Evolutionary conservation across 2,329 filamentous ascomycete genomes (phyloP).

Genomic region (Rhexocercosporidium sp.): DNA sequence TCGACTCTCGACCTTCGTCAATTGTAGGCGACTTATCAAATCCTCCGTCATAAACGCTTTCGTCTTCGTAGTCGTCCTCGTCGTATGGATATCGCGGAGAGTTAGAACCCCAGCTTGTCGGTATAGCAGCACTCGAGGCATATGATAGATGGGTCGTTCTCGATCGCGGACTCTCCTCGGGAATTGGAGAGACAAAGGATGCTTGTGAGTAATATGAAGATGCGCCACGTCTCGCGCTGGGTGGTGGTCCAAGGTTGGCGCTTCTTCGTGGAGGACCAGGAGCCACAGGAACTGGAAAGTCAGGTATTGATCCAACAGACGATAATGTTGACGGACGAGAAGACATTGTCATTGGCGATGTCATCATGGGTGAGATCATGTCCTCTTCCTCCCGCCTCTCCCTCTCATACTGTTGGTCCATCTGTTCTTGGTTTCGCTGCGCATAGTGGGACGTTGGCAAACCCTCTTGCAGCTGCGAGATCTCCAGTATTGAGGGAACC

Average conservation of each 20-base stretch:
- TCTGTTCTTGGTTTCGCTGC: slow-evolving; percentile 42
- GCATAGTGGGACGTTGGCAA: slow-evolving; percentile 58
- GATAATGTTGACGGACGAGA: slow-evolving; percentile 60
- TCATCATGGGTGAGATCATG: slow-evolving; percentile 44
- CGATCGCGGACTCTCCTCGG: slow-evolving; percentile 66
- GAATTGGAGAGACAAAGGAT: slow-evolving; percentile 76
- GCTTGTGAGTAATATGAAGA: slow-evolving; percentile 69
- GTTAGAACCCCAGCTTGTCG: slow-evolving; percentile 65
- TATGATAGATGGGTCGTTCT: slow-evolving; percentile 66
- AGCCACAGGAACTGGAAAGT: slow-evolving; percentile 45
- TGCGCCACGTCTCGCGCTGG: slow-evolving; percentile 62
- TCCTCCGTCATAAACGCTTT: slow-evolving; percentile 23
- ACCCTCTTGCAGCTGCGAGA: slow-evolving; percentile 59
- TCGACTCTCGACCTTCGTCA: slow-evolving; percentile 38
- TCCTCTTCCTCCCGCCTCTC: slow-evolving; percentile 30
- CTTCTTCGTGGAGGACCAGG: slow-evolving; percentile 49
- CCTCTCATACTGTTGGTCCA: slow-evolving; percentile 18
- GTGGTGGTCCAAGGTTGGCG: slow-evolving; percentile 63
- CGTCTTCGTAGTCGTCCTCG: slow-evolving; percentile 34
- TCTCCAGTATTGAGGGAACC: slow-evolving; percentile 63
- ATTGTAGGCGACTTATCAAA: slow-evolving; percentile 29
- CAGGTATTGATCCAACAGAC: slow-evolving; percentile 62
- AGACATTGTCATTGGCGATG: slow-evolving; percentile 53
- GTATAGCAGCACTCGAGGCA: slow-evolving; percentile 75
- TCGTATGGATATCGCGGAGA: slow-evolving; percentile 50